Conservation (phyloP, 2,329 filamentous ascomycete genomes). For the Colletotrichum tamarilloi region DNA sequence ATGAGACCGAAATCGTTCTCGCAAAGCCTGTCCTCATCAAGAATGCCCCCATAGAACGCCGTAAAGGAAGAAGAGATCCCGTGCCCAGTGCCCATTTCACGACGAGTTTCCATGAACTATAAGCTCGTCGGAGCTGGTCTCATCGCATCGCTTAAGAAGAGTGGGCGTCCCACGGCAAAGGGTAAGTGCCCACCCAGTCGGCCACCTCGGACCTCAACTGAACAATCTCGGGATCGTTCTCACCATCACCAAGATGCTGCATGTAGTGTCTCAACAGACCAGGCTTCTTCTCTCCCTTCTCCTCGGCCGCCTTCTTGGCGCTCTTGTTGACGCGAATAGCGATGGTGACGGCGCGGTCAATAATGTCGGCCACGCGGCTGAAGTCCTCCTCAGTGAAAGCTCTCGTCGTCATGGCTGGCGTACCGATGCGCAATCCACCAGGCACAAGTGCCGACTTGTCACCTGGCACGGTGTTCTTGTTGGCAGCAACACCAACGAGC, state of each 20-base stretch:
- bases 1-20: background rate
- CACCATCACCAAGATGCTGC: constrained; percentile 75
- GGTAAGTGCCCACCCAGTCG: constrained; percentile 81
- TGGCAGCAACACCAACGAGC: constrained; percentile 94
- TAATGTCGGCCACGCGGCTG: constrained; percentile 83
- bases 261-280: constrained; percentile 75
- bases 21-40: constrained; percentile 1
- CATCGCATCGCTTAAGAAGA: constrained; percentile 29
- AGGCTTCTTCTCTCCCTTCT: constrained; percentile 73
- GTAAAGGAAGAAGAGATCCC: background rate
- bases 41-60: constrained; percentile 20
- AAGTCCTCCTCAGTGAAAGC: constrained; percentile 94
- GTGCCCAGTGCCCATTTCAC: background rate
- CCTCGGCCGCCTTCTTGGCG: constrained; percentile 75
- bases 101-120: background rate
- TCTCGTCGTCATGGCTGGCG: constrained; percentile 96
- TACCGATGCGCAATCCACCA: constrained; percentile 92
- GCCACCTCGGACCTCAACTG: constrained; percentile 80
- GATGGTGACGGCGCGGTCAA: constrained; percentile 85
- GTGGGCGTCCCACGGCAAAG: constrained; percentile 71
- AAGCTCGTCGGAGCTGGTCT: background rate
- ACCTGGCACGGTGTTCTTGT: constrained; percentile 98
- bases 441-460: constrained; percentile 94
- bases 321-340: constrained; percentile 80
- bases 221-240: constrained; percentile 76